phyloP scores from a whole-genome alignment of 2,329 filamentous ascomycete genomes.

The Apiospora sp. region DNA sequence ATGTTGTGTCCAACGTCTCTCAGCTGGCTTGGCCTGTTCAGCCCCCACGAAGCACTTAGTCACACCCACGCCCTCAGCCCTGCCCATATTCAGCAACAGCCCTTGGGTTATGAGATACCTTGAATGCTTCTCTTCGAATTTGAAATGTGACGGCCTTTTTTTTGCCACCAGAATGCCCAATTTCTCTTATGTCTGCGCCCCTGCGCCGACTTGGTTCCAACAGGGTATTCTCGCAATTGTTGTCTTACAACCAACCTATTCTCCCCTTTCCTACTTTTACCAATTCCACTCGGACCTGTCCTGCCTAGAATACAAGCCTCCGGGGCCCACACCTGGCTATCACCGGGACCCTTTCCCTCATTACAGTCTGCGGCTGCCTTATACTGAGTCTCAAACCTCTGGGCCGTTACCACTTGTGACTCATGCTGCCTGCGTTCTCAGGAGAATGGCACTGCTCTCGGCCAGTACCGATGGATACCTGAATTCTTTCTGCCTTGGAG shows the following conservation, averaged over 20 bases:
- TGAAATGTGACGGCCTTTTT: neutral
- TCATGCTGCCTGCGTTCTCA: neutral
- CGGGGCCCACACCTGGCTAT: neutral
- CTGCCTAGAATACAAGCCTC: constrained; percentile 10
- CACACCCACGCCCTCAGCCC: neutral
- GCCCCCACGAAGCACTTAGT: neutral
- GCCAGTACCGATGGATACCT: neutral
- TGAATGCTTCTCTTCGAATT: neutral
- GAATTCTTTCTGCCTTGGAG: neutral
- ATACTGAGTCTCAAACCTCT: constrained; percentile 7
- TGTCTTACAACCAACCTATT: neutral
- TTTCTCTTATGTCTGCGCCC: neutral
- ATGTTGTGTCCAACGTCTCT: neutral
- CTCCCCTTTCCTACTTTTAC: neutral
- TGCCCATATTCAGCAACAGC: neutral
- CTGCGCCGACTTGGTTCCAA: neutral
- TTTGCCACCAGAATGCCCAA: constrained; percentile 4
- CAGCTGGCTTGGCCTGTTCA: neutral
- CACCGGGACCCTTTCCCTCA: neutral
- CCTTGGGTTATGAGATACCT: neutral
- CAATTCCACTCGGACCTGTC: neutral
- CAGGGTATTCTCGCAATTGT: neutral
- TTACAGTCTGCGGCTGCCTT: neutral
- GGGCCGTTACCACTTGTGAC: neutral
- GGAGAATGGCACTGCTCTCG: neutral